Evolutionary conservation across 345 rosid species (phyloP).

Genomic region (Aurinia saxatilis): DNA sequence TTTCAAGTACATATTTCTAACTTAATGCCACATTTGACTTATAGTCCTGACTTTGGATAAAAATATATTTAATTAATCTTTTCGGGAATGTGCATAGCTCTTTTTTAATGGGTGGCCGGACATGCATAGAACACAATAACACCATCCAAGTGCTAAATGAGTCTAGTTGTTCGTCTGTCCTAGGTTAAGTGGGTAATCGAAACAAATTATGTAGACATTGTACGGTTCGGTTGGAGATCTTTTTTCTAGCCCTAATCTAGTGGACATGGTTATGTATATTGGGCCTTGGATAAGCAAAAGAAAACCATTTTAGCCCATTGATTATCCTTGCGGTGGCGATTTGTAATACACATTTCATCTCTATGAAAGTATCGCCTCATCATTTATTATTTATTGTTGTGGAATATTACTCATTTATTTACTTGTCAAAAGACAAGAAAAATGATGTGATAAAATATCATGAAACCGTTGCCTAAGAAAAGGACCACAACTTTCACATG

Average conservation of each 20-base stretch:
- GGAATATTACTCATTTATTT: background rate
- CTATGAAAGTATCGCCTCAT: background rate
- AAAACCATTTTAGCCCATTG: background rate
- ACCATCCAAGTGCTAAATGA: too few species aligned
- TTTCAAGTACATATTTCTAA: too few species aligned
- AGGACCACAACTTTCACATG: slow-evolving; percentile 29
- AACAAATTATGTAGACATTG: too few species aligned
- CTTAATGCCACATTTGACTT: too few species aligned
- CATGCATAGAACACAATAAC: too few species aligned
- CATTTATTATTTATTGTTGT: slow-evolving; percentile 5
- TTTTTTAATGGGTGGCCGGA: too few species aligned
- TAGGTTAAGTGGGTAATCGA: too few species aligned
- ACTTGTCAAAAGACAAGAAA: slow-evolving; percentile 2
- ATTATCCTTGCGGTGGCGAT: background rate
- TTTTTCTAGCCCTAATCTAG: background rate
- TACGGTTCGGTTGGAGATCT: too few species aligned
- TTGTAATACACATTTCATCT: background rate
- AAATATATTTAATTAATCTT: too few species aligned
- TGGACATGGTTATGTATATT: background rate
- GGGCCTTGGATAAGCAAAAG: background rate
- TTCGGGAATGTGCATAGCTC: too few species aligned
- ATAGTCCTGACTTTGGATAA: too few species aligned
- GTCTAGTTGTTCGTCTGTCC: too few species aligned
- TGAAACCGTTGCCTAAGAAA: slow-evolving; percentile 11
- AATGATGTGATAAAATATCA: slow-evolving; percentile 6